phyloP scores from a whole-genome alignment of 306 rosid species.

The Citrullus mucosospermus region DNA sequence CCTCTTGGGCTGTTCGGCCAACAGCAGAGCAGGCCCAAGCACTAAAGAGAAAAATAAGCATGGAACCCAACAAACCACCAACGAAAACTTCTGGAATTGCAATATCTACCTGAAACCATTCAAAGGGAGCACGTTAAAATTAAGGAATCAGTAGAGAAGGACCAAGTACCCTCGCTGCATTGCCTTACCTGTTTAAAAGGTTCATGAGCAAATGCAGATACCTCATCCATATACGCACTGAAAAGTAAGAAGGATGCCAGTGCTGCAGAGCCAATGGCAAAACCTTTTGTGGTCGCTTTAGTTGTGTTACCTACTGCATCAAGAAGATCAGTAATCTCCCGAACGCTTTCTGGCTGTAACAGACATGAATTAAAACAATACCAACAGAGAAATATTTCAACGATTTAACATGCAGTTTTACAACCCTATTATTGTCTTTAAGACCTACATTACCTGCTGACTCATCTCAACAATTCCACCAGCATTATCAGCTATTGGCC shows the following conservation, averaged over 20 bases:
- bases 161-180: background rate
- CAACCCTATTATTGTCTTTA: background rate
- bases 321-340: constrained; percentile 93
- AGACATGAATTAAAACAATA: background rate
- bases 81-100: constrained; percentile 93
- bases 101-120: constrained; percentile 76
- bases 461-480: constrained; percentile 99
- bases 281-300: constrained; percentile 96
- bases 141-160: constrained; percentile 5
- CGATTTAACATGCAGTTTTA: background rate
- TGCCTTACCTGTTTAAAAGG: constrained; percentile 75
- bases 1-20: constrained; percentile 98
- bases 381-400: constrained; percentile 2
- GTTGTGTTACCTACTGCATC: constrained; percentile 98
- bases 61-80: constrained; percentile 93
- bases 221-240: constrained; percentile 99
- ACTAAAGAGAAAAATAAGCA: constrained; percentile 92
- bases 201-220: constrained; percentile 56
- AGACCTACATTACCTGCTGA: constrained; percentile 59
- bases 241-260: constrained; percentile 97
- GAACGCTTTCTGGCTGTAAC: constrained; percentile 89
- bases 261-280: constrained; percentile 98
- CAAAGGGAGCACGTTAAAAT: constrained; percentile 6
- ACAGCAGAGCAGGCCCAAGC: constrained; percentile 98
- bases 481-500: constrained; percentile 98